Evolutionary conservation across 495 filamentous ascomycete genomes (phyloP), one percentile per base, ranked within the genome.

Genomic region (Penicillium riverlandense): DNA sequence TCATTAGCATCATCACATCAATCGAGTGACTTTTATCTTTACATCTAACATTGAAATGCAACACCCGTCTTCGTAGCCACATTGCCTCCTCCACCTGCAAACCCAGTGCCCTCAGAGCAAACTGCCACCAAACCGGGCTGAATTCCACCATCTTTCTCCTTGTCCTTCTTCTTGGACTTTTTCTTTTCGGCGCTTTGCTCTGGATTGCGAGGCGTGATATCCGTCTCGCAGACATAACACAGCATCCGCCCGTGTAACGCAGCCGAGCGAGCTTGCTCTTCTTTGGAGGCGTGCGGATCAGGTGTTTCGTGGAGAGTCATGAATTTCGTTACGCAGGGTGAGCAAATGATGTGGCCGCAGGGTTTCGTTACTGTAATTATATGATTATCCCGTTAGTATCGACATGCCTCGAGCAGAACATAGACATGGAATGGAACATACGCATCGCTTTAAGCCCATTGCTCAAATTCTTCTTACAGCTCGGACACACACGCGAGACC

Each of bases 341-440:
- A 83, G 65, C 92, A 98, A 7, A 96, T 70, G 4, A 97, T 88
- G 54, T 98, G 92, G 0, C 92, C 92, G 57, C 92, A 98, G 0
- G 90, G 90, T 63, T 90, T 92, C 2, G 89, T 86, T 9, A 98
- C 76, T 74, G 35, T 27, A 29, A 15, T 11, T 15, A 8, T 35
- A n/a, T 13, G 15, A 4, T 37, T 38, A 1, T 6, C 22, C 22
- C 22, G 33, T 35, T 15, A 16, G 34, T 38, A 22, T 7, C 29
- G 31, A 35, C 15, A 30, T 36, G 27, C 29, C 4, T 4, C 22
- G 22, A 22, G 22, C 22, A 22, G 4, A 22, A 22, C 2, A 22
- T 22, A 22, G 22, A 0, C 22, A 4, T 4, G 22, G 22, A 4
- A 22, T 2, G 22, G 22, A 22, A 71, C 74, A 48, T 65, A 79